These are phyloP conservation scores for Hevea brasiliensis DNA, from an alignment of 345 rosid genomes.

Conservation along the genomic window DNA sequence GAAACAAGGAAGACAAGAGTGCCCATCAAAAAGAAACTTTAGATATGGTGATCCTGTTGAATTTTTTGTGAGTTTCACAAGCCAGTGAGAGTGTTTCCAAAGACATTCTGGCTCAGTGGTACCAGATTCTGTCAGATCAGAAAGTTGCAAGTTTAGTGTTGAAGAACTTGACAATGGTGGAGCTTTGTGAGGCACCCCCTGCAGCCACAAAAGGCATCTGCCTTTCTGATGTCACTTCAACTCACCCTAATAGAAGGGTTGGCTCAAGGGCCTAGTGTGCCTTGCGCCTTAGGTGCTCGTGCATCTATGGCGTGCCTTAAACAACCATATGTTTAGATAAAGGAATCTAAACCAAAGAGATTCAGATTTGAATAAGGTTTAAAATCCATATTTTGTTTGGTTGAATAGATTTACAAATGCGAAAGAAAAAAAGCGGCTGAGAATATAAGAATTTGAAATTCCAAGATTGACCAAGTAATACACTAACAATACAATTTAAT, in stretches of 20 bases:
- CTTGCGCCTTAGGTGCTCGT: background rate
- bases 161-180: background rate
- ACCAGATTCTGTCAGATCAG: background rate
- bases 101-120: background rate
- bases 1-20: background rate
- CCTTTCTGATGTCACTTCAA: background rate
- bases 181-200: background rate
- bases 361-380: too few relatives aligned
- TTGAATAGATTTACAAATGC: too few relatives aligned
- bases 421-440: too few relatives aligned
- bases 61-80: background rate
- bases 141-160: background rate
- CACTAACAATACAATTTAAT: too few relatives aligned
- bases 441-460: too few relatives aligned
- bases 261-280: background rate
- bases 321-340: too few relatives aligned
- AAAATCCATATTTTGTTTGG: too few relatives aligned
- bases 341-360: too few relatives aligned
- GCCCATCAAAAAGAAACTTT: background rate
- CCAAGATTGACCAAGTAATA: too few relatives aligned
- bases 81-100: background rate
- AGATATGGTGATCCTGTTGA: background rate
- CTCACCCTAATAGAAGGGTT: background rate
- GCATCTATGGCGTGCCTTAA: too few relatives aligned
- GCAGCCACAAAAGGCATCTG: background rate